phyloP scores from a whole-genome alignment of 2,329 filamentous ascomycete genomes.

The Pseudovirgaria hyperparasitica region DNA sequence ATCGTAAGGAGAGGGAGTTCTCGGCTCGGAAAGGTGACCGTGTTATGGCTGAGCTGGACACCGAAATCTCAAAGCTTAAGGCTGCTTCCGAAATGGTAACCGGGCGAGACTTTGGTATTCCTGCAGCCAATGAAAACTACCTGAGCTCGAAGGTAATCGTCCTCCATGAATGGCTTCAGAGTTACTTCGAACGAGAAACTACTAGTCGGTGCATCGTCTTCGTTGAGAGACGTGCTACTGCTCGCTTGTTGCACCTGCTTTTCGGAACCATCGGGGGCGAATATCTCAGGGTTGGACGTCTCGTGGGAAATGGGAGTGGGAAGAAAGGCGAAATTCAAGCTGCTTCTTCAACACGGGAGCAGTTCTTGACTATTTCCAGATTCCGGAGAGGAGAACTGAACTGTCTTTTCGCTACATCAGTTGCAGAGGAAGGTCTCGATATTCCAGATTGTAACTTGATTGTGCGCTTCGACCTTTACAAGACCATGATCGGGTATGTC shows the following conservation, averaged over 20 bases:
- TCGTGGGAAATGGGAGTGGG: too few species aligned
- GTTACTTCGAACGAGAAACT: slow-evolving; percentile 47
- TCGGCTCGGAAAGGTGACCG: slow-evolving; percentile 11
- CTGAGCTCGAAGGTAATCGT: slow-evolving; percentile 63
- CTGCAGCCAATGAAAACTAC: slow-evolving; percentile 22
- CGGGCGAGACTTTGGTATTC: slow-evolving; percentile 34
- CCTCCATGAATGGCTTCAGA: slow-evolving; percentile 47
- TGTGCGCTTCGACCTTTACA: slow-evolving; percentile 72
- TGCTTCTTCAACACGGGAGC: slow-evolving; percentile 61
- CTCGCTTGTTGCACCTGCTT: slow-evolving; percentile 56
- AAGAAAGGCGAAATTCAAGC: too few species aligned
- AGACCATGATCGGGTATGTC: slow-evolving; percentile 86
- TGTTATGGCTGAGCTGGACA: slow-evolving; percentile 32
- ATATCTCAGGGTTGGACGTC: slow-evolving; percentile 46
- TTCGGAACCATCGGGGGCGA: slow-evolving; percentile 47
- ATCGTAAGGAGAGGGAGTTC: slow-evolving; percentile 34
- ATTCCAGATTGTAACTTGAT: slow-evolving; percentile 56
- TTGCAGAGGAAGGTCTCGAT: slow-evolving; percentile 54
- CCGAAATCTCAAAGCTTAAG: slow-evolving; percentile 43
- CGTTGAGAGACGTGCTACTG: slow-evolving; percentile 66
- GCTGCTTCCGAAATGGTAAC: slow-evolving; percentile 45
- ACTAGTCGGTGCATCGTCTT: slow-evolving; percentile 74
- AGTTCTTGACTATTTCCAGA: slow-evolving; percentile 58
- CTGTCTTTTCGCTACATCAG: slow-evolving; percentile 50
- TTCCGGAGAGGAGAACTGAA: slow-evolving; percentile 48